A percentile compares a stretch with the other conserved stretches of the same genome.
Conservation (phyloP, 306 rosid species). For the peach (Prunus persica) region DNA sequence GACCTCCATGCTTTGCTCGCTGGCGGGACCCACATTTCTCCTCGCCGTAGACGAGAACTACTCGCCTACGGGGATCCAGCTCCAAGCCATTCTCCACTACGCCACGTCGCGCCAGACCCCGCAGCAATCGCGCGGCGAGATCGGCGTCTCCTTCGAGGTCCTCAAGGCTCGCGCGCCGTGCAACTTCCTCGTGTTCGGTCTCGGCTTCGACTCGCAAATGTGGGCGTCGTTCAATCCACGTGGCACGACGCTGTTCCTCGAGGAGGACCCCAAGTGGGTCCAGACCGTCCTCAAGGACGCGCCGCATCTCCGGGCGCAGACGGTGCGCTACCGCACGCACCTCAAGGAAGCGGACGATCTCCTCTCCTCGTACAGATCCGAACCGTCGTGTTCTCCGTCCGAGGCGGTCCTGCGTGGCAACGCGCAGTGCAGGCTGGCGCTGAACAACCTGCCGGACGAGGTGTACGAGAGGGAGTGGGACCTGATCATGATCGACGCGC, state of each 20-base stretch:
- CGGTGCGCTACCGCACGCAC: constrained; percentile 63
- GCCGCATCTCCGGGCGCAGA: constrained; percentile 59
- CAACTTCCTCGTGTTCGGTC: constrained; percentile 82
- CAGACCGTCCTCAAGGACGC: constrained; percentile 61
- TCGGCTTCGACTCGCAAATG: constrained; percentile 93
- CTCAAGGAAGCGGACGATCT: constrained; percentile 56
- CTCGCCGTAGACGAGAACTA: neutral
- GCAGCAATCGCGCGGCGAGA: constrained; percentile 67
- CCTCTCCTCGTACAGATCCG: constrained; percentile 36
- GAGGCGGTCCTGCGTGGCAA: constrained; percentile 53
- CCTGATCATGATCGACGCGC: constrained; percentile 88
- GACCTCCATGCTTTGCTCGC: constrained; percentile 33
- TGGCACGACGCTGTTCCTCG: constrained; percentile 78
- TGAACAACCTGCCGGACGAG: constrained; percentile 59
- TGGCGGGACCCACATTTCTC: constrained; percentile 15
- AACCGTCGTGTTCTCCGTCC: constrained; percentile 44
- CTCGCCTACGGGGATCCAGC: constrained; percentile 39
- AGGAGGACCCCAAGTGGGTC: constrained; percentile 89
- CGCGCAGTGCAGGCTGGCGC: constrained; percentile 56
- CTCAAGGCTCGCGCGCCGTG: constrained; percentile 47
- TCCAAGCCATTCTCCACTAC: constrained; percentile 75
- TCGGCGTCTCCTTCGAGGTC: constrained; percentile 59
- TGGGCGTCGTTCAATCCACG: constrained; percentile 84
- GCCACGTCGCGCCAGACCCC: constrained; percentile 73
- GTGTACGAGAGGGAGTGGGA: constrained; percentile 89